Evolutionary conservation across 495 filamentous ascomycete genomes (phyloP), one percentile per base, ranked within the genome.

Genomic region (Penicillium simplicissimum): DNA sequence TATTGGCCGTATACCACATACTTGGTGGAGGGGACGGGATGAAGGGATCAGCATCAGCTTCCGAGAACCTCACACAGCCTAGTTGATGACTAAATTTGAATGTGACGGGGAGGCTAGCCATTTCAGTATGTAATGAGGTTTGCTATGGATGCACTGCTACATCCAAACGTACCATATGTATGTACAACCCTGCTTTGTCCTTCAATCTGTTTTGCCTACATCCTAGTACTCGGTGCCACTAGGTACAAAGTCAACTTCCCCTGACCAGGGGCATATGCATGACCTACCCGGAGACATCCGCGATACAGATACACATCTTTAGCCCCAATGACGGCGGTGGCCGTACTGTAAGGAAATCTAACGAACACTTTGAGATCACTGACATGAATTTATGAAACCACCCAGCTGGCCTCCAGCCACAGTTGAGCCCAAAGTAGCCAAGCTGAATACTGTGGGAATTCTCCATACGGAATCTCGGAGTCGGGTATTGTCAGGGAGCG

Each of bases 341-440:
- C 23, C 10, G 51, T 34, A 34, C 33, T 34, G 17, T 34, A 47
- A 9, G 31, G 13, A 17, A 57, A 19, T 23, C 19, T 5, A 45
- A 23, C 9, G 11, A 45, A 45, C 42, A 45, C 42, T 45, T 11
- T 2, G 10, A 8, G 38, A 47, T 34, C 55, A 21, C n/a, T 6
- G 28, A 17, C 38, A 36, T 21, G 23, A 35, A n/a, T n/a, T n/a
- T n/a, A n/a, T n/a, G n/a, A 47, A 45, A 1, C 5, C n/a, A 13
- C 23, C 28, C 17, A 45, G 0, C 5, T 31, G 23, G 45, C 28
- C 17, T 34, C 33, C 40, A 70, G 67, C 65, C 65, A 68, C 65
- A 68, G 10, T 58, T 64, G 54, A 54, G 55, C 59, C 57, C 56
- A 36, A 67, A 58, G 15, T 13, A 49, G 64, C 10, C 55, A 59